Evolutionary conservation across 305 asterid species (phyloP), one percentile per base, ranked within the genome.

Genomic region (Ruellia speciosa): DNA sequence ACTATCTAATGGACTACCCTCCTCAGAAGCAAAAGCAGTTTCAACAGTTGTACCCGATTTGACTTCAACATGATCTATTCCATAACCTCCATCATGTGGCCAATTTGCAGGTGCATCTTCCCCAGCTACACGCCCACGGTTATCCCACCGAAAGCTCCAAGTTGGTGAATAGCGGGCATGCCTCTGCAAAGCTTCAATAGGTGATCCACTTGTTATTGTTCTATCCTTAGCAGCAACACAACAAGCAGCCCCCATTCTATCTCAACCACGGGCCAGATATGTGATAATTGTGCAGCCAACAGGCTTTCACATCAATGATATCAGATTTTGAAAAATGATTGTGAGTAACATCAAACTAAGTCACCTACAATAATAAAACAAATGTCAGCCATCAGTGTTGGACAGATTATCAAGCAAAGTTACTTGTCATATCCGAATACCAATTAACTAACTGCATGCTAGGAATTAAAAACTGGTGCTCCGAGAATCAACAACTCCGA

Each of bases 131-230:
- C 96, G 80, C 33, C 94, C 87, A 49, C 93, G 87, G 61, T 81
- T 89, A 75, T 93, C 99, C 97, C 96, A 85, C 55, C 97, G 82
- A 71, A 89, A 84, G 76, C 92, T 93, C 96, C 97, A 93, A 13
- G 83, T 78, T 52, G 99, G 99, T 9, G 97, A 93, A 78, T 80
- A 70, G 59, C 85, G 80, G 50, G 68, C 56, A 49, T 89, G 94
- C 75, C 92, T 81, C 61, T 79, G 87, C 63, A 80, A 59, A 61
- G 72, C 59, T 46, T 84, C 95, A 59, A 68, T 59, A 17, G 87
- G 75, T 49, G 94, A 65, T 58, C 83, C 82, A 69, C 72, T 80
- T 46, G 70, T 61, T 49, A 66, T 58, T 52, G 79, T 77, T 72
- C 70, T 66, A 68, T 73, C 74, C 66, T 71, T 86, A 34, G 89